A percentile compares a stretch with the other conserved stretches of the same genome.
These are phyloP conservation scores for Leptographium lundbergii DNA, from an alignment of 2,329 filamentous ascomycete species.

Conservation along the genomic window DNA sequence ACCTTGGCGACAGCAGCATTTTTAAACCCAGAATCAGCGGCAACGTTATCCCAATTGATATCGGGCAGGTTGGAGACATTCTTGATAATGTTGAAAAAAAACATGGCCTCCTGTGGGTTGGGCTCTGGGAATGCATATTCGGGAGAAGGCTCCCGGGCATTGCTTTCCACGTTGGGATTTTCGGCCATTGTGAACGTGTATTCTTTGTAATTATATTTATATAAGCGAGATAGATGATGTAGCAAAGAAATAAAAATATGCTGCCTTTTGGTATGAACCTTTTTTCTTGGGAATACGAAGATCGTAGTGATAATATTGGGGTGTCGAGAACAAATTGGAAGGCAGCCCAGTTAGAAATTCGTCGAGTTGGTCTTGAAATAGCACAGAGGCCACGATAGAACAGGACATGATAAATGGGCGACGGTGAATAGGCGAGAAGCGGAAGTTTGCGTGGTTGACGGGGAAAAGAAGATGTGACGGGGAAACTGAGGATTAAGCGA, in stretches of 20 bases:
- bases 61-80: constrained; percentile 29
- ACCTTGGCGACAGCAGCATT: constrained; percentile 33
- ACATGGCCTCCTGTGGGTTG: constrained; percentile 26
- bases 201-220: background rate
- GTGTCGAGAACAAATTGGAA: too few species aligned
- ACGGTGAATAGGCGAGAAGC: background rate
- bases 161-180: background rate
- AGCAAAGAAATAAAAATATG: background rate
- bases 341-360: too few species aligned
- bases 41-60: constrained; percentile 35
- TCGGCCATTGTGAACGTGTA: background rate
- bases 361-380: background rate
- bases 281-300: too few species aligned
- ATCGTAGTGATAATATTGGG: too few species aligned
- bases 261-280: too few species aligned
- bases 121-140: constrained; percentile 17
- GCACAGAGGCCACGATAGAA: background rate
- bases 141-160: background rate
- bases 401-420: background rate
- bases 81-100: constrained; percentile 32
- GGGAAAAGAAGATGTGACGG: background rate
- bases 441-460: background rate
- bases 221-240: background rate
- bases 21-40: constrained; percentile 28
- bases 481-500: background rate